Evolutionary conservation across 2,329 filamentous ascomycete genomes (phyloP).

Genomic region (Ceratocystis ficicola): DNA sequence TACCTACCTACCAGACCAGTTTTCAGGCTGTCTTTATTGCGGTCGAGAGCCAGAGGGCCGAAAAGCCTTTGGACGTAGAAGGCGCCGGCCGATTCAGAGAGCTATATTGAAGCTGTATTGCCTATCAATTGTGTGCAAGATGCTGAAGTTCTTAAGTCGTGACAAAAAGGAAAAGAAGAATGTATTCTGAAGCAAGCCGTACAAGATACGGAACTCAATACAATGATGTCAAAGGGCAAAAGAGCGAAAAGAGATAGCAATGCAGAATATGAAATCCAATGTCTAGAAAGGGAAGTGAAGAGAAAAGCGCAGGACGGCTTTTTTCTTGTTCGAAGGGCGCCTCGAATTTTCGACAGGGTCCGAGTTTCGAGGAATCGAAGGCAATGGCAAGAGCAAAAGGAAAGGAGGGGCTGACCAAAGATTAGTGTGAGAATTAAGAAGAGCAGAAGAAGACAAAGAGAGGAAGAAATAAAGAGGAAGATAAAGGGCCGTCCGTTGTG

Average conservation of each 20-base stretch:
- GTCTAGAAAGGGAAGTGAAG: neutral
- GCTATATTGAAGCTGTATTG: neutral
- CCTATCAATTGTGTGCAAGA: neutral
- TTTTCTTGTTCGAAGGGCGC: neutral
- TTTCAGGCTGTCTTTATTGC: slow-evolving; percentile 6
- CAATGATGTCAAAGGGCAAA: neutral
- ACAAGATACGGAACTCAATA: neutral
- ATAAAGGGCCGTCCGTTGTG: neutral
- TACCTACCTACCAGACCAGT: slow-evolving; percentile 13
- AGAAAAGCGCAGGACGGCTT: slow-evolving; percentile 1
- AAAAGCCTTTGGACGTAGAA: neutral
- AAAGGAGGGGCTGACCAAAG: neutral
- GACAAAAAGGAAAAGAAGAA: too few relatives aligned
- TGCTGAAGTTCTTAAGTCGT: neutral
- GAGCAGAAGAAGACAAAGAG: neutral
- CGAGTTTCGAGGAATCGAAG: neutral
- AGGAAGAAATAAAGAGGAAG: neutral
- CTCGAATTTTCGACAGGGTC: slow-evolving; percentile 7
- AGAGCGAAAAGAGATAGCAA: neutral
- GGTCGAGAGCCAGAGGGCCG: slow-evolving; percentile 5
- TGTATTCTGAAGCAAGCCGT: neutral
- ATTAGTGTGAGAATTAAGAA: neutral
- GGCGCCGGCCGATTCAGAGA: neutral
- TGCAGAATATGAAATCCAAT: neutral
- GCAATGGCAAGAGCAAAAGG: neutral